phyloP scores from a whole-genome alignment of 371 early-diverging fungal species.

The Apophysomyces ossiformis region DNA sequence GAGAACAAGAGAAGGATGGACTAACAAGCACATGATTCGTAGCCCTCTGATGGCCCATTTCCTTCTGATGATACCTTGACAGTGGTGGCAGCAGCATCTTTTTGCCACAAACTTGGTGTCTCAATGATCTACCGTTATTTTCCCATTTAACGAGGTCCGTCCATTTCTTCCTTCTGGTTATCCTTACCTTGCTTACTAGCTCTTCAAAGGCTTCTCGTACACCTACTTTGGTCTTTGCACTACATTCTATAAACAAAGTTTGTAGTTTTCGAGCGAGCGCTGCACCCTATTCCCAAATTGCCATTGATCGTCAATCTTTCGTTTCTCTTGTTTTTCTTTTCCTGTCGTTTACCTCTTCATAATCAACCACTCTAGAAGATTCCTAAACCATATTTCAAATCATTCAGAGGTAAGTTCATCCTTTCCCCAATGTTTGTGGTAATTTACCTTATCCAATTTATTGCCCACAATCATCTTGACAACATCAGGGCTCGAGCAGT shows the following conservation, averaged over 20 bases:
- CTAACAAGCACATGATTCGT: slow-evolving; percentile 35
- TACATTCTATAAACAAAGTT: slow-evolving; percentile 93
- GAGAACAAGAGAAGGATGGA: slow-evolving; percentile 8
- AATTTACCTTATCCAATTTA: slow-evolving; percentile 88
- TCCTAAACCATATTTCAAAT: slow-evolving; percentile 45
- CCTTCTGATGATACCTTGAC: slow-evolving; percentile 27
- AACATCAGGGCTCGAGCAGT: slow-evolving; percentile 82
- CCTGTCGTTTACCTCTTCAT: slow-evolving; percentile 61
- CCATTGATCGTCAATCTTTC: background rate
- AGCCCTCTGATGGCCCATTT: slow-evolving; percentile 19
- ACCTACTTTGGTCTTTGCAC: slow-evolving; percentile 91
- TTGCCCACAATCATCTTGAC: slow-evolving; percentile 98
- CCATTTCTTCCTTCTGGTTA: slow-evolving; percentile 1
- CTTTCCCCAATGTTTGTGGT: too few species aligned
- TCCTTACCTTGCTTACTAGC: slow-evolving; percentile 78
- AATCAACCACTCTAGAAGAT: slow-evolving; percentile 77
- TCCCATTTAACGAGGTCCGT: background rate
- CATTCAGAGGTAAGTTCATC: background rate
- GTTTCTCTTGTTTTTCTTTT: background rate
- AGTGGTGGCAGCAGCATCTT: slow-evolving; percentile 49
- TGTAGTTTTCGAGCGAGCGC: slow-evolving; percentile 85
- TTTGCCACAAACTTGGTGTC: slow-evolving; percentile 80
- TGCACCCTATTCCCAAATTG: slow-evolving; percentile 55
- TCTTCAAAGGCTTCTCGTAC: slow-evolving; percentile 91
- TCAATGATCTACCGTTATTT: slow-evolving; percentile 64